Conservation (phyloP, 192 early-diverging fungal species). For the Haplosporangium gracile region DNA sequence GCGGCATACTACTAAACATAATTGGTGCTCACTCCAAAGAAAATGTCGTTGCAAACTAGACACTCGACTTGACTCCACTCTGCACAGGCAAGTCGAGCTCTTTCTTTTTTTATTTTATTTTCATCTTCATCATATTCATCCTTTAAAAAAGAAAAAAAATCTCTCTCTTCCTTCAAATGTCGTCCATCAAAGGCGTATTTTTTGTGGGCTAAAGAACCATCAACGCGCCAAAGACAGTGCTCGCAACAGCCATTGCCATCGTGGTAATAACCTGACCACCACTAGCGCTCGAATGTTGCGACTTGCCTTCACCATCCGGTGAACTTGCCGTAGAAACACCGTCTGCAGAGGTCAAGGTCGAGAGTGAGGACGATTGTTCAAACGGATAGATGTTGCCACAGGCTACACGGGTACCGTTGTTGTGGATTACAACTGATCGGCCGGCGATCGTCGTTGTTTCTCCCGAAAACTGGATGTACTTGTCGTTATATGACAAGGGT, state of each 20-base stretch:
- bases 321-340: background rate
- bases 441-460: constrained; percentile 17
- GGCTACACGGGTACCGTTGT: constrained; percentile 36
- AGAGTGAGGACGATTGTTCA: background rate
- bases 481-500: constrained; percentile 3
- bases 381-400: constrained; percentile 22
- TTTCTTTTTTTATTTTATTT: background rate
- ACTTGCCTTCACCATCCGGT: background rate
- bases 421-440: constrained; percentile 41
- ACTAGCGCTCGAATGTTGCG: background rate
- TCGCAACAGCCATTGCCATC: background rate
- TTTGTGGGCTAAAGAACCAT: background rate
- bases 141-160: background rate
- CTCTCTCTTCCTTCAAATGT: background rate
- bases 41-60: background rate
- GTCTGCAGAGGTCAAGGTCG: background rate
- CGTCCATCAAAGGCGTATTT: background rate
- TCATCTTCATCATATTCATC: background rate
- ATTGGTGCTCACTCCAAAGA: background rate
- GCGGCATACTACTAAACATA: background rate
- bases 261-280: background rate
- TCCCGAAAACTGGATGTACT: constrained; percentile 10
- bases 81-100: background rate
- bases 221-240: background rate
- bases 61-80: background rate